Percentiles rank a stretch among this genome's conserved stretches.
These are phyloP conservation scores for Vaccinium macrocarpon DNA, from an alignment of 148 eudicot genomes.

Conservation along the genomic window DNA sequence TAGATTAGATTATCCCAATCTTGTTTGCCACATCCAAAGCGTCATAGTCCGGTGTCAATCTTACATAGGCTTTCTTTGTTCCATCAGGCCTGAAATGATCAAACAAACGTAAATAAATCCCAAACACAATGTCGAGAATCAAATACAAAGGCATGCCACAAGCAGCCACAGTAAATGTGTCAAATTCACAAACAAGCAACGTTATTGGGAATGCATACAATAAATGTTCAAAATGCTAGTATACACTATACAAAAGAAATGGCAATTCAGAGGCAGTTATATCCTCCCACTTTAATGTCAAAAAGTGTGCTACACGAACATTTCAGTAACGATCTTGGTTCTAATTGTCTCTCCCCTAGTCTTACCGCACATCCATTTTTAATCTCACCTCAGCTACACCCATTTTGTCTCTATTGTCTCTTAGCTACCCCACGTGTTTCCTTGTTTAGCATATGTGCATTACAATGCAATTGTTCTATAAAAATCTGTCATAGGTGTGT, in stretches of 20 bases:
- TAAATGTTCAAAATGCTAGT: neutral
- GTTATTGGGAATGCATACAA: too few species aligned
- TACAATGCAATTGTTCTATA: neutral
- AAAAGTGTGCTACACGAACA: neutral
- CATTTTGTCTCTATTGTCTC: neutral
- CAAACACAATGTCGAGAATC: neutral
- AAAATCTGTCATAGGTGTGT: neutral
- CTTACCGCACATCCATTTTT: neutral
- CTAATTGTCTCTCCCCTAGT: neutral
- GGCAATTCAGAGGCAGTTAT: neutral
- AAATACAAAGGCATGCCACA: neutral
- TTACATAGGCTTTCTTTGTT: slow-evolving; percentile 72
- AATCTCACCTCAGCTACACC: neutral
- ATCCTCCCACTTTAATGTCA: neutral
- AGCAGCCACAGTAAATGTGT: neutral
- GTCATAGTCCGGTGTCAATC: slow-evolving; percentile 65
- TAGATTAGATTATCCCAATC: slow-evolving; percentile 69
- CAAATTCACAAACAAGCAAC: neutral
- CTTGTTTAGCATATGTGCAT: neutral
- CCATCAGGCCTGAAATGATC: slow-evolving; percentile 42
- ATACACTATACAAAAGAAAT: neutral
- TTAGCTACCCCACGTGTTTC: neutral
- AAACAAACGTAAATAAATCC: neutral
- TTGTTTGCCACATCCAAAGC: slow-evolving; percentile 84
- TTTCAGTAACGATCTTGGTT: neutral